Base-by-base conservation (phyloP, 148 eudicot genomes). In the Fagopyrum tataricum region DNA sequence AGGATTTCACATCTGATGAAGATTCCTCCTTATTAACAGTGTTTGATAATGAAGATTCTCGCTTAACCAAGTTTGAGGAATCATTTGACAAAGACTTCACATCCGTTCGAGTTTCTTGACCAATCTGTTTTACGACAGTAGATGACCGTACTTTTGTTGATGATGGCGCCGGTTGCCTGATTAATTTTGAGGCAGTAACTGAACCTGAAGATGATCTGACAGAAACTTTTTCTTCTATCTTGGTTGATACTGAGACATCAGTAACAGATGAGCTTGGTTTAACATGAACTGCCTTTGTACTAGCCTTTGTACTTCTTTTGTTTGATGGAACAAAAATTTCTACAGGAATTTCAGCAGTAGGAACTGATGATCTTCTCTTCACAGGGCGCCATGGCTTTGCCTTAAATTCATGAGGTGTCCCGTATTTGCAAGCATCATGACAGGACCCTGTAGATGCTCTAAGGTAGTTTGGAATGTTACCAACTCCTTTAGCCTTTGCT, bases 391-490 rank as follows among this genome's bases (percentile, higher is more conserved):
- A 46, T 20, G 82, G 76, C 79, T 87, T 90, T 39, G 70, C 76
- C 75, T 81, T 86, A 61, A 78, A 75, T 71, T 51, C 78, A 71
- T 83, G 86, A 62, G 83, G 79, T 51, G 43, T 81, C 14, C 92
- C 96, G 58, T 81, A 82, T 80, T 91, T 91, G 81, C 98, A 95
- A 58, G 81, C 72, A 76, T 91, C 98, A 75, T 90, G 96, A 72
- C 98, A 91, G 51, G 98, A 95, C 67, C 97, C 97, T 55, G 89
- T 83, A 18, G 95, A 87, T 49, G 97, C 87, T 85, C 90, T 84
- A 61, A 94, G 97, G 80, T 89, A 88, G 75, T 79, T 81, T 13
- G 98, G 92, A 72, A 80, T 72, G 7, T 43, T 58, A 64, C 48
- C 75, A 69, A 55, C 72, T 26, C 53, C 77, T 68, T 77, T 74